Percentiles rank a stretch among this genome's conserved stretches.
These are phyloP conservation scores for Nitzschia sp. DNA, from an alignment of 108 stramenopile genomes.

Conservation along the genomic window DNA sequence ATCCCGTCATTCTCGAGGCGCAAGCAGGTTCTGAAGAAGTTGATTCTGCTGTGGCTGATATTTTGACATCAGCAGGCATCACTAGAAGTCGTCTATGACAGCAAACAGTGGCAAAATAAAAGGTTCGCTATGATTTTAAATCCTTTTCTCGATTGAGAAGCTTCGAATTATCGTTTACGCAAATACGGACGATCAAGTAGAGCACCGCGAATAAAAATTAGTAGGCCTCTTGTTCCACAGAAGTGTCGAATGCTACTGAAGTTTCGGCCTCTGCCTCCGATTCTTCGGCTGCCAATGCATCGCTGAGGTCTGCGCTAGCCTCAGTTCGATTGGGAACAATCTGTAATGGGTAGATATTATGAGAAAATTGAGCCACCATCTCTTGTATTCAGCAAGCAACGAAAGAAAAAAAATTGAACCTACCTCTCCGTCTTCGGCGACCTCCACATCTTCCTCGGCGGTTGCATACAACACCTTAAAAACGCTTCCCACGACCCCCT, in stretches of 20 bases:
- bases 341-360: too few species aligned
- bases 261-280: neutral
- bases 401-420: too few species aligned
- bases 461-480: slow-evolving; percentile 76
- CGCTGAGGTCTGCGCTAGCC: slow-evolving; percentile 6
- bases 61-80: neutral
- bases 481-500: slow-evolving; percentile 61
- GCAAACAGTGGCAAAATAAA: neutral
- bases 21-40: slow-evolving; percentile 32
- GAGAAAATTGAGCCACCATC: too few species aligned
- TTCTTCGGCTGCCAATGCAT: neutral
- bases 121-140: too few species aligned
- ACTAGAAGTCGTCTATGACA: slow-evolving; percentile 1
- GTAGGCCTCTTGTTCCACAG: slow-evolving; percentile 10
- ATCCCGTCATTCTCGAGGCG: slow-evolving; percentile 62
- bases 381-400: too few species aligned
- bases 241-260: neutral
- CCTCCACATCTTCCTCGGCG: slow-evolving; percentile 57
- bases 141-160: too few species aligned
- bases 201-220: too few species aligned
- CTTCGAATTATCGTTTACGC: too few species aligned
- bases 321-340: neutral
- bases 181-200: too few species aligned
- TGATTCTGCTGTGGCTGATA: slow-evolving; percentile 6
- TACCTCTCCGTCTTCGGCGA: slow-evolving; percentile 51